A percentile compares a stretch with the other conserved stretches of the same genome.
These are phyloP conservation scores for Bipolaris zeicola DNA, from an alignment of 2,329 filamentous ascomycete species.

Conservation along the genomic window DNA sequence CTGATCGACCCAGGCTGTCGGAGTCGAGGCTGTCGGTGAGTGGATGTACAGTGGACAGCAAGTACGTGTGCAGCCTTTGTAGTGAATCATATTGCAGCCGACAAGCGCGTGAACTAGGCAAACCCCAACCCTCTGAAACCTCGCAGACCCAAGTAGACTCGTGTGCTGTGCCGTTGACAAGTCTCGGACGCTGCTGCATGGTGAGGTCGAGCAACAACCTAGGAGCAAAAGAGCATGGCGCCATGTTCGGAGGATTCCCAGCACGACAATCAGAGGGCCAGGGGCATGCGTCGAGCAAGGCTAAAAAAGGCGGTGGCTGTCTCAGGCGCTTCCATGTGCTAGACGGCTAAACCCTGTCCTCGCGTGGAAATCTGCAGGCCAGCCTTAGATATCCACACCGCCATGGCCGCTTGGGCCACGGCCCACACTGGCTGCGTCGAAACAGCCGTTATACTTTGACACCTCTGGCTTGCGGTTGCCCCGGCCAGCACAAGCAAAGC, in stretches of 20 bases:
- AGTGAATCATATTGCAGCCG: conserved; percentile 1
- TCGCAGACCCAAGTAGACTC: conserved; percentile 22
- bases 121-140: conserved; percentile 18
- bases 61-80: background rate
- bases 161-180: conserved; percentile 15
- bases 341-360: conserved; percentile 35
- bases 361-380: conserved; percentile 46
- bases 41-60: background rate
- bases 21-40: conserved; percentile 5
- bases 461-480: conserved; percentile 11
- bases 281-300: conserved; percentile 35
- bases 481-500: conserved; percentile 23
- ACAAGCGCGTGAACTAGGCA: conserved; percentile 13
- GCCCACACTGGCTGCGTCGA: conserved; percentile 26
- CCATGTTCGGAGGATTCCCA: conserved; percentile 36
- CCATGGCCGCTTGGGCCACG: conserved; percentile 24
- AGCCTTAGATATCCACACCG: conserved; percentile 47
- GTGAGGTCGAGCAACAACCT: conserved; percentile 15
- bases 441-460: conserved; percentile 45
- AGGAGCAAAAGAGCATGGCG: conserved; percentile 20
- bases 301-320: conserved; percentile 45
- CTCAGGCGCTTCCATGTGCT: conserved; percentile 35
- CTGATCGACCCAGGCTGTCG: conserved; percentile 11
- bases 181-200: conserved; percentile 11
- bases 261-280: conserved; percentile 33